Percentiles rank a stretch among this genome's conserved stretches.
Conservation (phyloP, 352 stramenopile species). For the Globisporangium lucens region DNA sequence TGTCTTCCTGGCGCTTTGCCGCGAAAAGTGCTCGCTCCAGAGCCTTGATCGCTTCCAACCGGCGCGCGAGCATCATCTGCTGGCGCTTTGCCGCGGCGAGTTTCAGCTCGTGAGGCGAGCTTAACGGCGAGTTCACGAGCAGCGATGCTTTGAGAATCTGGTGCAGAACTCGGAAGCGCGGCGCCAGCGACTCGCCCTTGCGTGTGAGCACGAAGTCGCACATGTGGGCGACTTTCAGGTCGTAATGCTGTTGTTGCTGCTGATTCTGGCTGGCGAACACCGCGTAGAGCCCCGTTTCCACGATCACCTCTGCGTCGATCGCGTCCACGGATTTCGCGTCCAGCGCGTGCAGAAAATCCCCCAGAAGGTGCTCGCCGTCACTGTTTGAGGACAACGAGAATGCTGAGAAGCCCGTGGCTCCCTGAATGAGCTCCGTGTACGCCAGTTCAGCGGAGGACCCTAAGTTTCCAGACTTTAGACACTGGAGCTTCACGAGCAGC, state of each 20-base stretch:
- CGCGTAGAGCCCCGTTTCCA: constrained; percentile 54
- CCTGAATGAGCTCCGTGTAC: constrained; percentile 63
- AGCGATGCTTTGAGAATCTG: constrained; percentile 57
- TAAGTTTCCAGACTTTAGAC: constrained; percentile 47
- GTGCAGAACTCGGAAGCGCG: constrained; percentile 45
- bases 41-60: constrained; percentile 70
- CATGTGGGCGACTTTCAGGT: constrained; percentile 28
- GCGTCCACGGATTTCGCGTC: constrained; percentile 21
- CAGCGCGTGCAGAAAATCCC: constrained; percentile 29
- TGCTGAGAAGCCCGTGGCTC: constrained; percentile 38
- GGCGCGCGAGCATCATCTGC: constrained; percentile 33
- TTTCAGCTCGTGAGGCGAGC: background rate
- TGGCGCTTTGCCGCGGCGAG: constrained; percentile 26
- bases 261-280: constrained; percentile 22
- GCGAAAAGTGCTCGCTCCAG: constrained; percentile 79
- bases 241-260: background rate
- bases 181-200: constrained; percentile 51
- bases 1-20: constrained; percentile 69
- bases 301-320: constrained; percentile 59
- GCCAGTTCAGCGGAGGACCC: constrained; percentile 32
- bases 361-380: background rate
- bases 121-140: constrained; percentile 21
- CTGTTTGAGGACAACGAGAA: constrained; percentile 28
- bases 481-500: constrained; percentile 65
- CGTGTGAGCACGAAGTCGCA: constrained; percentile 49